Base-by-base conservation (phyloP, 768 basidiomycete species). In the Leccinum longicurvipes region DNA sequence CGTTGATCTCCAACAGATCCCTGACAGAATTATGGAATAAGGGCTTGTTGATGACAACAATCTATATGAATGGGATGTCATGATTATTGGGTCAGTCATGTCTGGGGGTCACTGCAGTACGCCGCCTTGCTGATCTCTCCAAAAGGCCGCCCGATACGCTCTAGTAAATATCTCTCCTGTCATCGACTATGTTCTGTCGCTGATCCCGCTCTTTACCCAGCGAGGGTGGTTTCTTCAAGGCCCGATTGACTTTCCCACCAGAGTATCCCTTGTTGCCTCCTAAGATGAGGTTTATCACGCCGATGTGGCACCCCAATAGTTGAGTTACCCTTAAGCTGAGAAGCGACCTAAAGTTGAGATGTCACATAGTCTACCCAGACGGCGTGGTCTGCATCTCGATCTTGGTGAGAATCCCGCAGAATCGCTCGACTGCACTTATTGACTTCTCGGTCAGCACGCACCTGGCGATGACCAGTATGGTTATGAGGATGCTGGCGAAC, bases 291-390 rank as follows among this genome's bases (percentile, higher is more conserved):
- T 99, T 99, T 67, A 82, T 90, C 62, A 98, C 97, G 2, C 87
- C 86, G 32, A 91, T 99, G 83, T 93, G 95, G 85, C 97, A 99
- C 74, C 97, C 97, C 2, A 99, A 98, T 72, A 95, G 96, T 95
- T 68, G 54, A 63, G 87, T 75, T 27, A 28, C 32, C 42, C 52
- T 23, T 51, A 39, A 42, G 41, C 21, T 25, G 25, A 31, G 28
- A 25, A 3, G 12, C 31, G 19, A 48, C 53, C 23, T 11, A 23
- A 48, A 29, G 28, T 19, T 60, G 41, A 52, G 10, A 31, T 51
- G 17, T 44, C 27, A 17, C 44, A 12, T 65, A 98, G 96, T 98
- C 72, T 99, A 99, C 70, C 70, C 88, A 4, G 90, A 93, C 71
- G 96, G 96, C 19, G 81, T 80, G 27, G 96, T 99, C 47, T 99